Percentiles rank a stretch among this genome's conserved stretches.
Evolutionary conservation across 148 eudicot genomes (phyloP).

Genomic region (Camellia lanceoleosa): DNA sequence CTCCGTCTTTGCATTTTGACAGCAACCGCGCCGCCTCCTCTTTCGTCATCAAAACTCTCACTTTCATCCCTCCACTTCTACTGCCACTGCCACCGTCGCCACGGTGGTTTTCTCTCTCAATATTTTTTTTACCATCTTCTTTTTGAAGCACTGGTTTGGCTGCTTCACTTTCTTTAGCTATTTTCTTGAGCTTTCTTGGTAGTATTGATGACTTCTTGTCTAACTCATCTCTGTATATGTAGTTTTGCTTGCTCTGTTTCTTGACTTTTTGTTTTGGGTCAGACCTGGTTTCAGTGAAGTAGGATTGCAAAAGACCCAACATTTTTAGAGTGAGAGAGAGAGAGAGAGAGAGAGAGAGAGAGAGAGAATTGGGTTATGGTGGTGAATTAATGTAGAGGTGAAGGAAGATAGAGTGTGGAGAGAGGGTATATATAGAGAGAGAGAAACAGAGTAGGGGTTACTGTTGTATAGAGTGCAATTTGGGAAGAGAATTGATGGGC

Average conservation of each 20-base stretch:
- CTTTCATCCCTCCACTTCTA: slow-evolving; percentile 19
- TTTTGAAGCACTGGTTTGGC: neutral
- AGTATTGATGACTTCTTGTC: neutral
- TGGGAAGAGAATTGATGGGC: too few relatives aligned
- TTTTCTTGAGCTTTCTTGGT: neutral
- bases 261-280: neutral
- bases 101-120: neutral
- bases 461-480: too few relatives aligned
- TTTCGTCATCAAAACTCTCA: slow-evolving; percentile 49
- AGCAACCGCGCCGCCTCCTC: slow-evolving; percentile 44
- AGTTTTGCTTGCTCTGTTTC: neutral
- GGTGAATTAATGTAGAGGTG: neutral
- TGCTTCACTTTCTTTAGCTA: neutral
- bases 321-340: neutral
- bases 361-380: neutral
- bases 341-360: neutral
- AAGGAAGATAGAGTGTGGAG: neutral
- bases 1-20: slow-evolving; percentile 38
- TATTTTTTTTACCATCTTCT: neutral
- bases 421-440: too few relatives aligned
- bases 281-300: neutral
- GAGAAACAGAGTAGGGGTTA: too few relatives aligned
- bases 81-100: neutral
- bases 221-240: slow-evolving; percentile 3
- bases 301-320: neutral